These are phyloP conservation scores for Blastomyces silverae DNA, from an alignment of 2,329 filamentous ascomycete genomes.

Conservation along the genomic window DNA sequence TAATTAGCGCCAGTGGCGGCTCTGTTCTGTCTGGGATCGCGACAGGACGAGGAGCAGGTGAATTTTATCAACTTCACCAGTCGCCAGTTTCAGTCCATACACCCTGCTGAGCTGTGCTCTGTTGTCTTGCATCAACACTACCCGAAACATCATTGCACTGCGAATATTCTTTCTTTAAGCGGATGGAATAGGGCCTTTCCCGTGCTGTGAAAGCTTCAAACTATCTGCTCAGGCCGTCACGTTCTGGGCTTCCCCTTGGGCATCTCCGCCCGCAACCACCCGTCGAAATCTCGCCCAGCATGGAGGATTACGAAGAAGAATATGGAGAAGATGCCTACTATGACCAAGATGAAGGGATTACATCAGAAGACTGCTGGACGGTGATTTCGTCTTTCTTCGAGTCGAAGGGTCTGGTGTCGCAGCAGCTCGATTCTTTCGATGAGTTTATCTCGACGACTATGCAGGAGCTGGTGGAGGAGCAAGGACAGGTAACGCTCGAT, in stretches of 20 bases:
- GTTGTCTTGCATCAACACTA: background rate
- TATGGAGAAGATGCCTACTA: conserved; percentile 65
- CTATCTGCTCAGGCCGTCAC: background rate
- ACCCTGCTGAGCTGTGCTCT: background rate
- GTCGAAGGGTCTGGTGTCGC: conserved; percentile 87
- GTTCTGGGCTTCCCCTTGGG: background rate
- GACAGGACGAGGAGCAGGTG: background rate
- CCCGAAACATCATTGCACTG: background rate
- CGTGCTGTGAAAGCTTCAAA: background rate
- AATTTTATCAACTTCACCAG: conserved; percentile 7
- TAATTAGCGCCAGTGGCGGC: background rate
- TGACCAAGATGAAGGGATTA: conserved; percentile 67
- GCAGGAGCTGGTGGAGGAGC: conserved; percentile 89
- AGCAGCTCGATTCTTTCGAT: conserved; percentile 97
- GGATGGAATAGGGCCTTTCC: conserved; percentile 6
- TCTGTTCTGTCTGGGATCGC: background rate
- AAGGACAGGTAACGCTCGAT: conserved; percentile 85
- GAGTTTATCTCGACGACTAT: conserved; percentile 93
- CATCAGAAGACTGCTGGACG: conserved; percentile 95
- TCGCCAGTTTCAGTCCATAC: background rate
- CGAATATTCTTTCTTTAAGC: background rate
- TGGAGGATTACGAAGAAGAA: conserved; percentile 55
- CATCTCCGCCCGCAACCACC: conserved; percentile 1
- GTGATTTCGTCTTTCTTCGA: conserved; percentile 98
- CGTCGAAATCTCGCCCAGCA: conserved; percentile 29